A percentile compares a stretch with the other conserved stretches of the same genome.
These are phyloP conservation scores for Phytophthora uliginosa DNA, from an alignment of 352 stramenopile species.

Conservation along the genomic window DNA sequence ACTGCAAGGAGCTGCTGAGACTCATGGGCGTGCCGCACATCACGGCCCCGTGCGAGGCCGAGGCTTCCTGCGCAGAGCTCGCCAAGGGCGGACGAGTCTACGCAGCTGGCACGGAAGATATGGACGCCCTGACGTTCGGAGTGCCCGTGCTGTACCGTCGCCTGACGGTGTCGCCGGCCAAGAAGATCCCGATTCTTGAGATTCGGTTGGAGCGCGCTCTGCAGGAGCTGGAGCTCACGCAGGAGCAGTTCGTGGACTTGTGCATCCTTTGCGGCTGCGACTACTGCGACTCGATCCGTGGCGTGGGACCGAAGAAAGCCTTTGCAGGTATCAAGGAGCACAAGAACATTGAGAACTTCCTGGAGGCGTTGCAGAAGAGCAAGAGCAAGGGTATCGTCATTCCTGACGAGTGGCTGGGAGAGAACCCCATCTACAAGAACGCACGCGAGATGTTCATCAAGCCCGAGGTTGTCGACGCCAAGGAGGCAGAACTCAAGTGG, in stretches of 20 bases:
- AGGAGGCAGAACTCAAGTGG: constrained; percentile 95
- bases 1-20: constrained; percentile 93
- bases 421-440: constrained; percentile 93
- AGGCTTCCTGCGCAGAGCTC: constrained; percentile 98
- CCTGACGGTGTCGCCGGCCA: constrained; percentile 89
- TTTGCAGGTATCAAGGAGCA: constrained; percentile 98
- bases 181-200: constrained; percentile 94
- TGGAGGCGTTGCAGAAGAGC: constrained; percentile 92
- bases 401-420: constrained; percentile 87
- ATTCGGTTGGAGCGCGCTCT: constrained; percentile 94
- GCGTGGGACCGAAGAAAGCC: constrained; percentile 98
- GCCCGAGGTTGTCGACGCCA: constrained; percentile 73
- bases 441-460: constrained; percentile 95
- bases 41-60: constrained; percentile 97
- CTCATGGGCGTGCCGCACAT: constrained; percentile 98
- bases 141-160: constrained; percentile 96
- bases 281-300: constrained; percentile 98
- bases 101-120: constrained; percentile 98
- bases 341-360: constrained; percentile 95
- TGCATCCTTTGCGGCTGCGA: constrained; percentile 99
- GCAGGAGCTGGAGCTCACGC: constrained; percentile 94
- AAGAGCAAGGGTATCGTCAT: constrained; percentile 88
- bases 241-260: constrained; percentile 98
- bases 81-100: constrained; percentile 95
- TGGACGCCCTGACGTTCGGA: constrained; percentile 99